Percentiles rank a stretch among this genome's conserved stretches.
Conservation (phyloP, 306 rosid species). For the Sophora flavescens region DNA sequence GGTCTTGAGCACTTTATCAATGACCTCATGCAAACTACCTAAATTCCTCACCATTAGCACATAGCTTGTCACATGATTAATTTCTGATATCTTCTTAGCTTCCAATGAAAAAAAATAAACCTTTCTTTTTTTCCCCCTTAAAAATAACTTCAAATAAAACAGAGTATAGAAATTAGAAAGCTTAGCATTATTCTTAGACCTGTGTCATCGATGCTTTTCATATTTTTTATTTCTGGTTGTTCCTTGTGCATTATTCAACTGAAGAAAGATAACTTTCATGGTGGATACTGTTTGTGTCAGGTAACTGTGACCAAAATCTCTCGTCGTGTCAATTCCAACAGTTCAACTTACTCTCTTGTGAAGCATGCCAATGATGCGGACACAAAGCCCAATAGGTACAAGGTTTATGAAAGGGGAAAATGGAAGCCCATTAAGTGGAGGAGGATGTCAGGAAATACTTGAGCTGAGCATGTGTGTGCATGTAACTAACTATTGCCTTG, state of each 20-base stretch:
- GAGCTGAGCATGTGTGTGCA: too few species aligned
- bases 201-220: constrained; percentile 13
- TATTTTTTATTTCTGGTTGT: not conserved
- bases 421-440: too few species aligned
- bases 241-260: constrained; percentile 7
- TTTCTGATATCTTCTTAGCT: not conserved
- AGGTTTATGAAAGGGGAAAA: too few species aligned
- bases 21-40: not conserved
- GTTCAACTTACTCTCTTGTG: not conserved
- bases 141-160: not conserved
- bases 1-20: too few species aligned
- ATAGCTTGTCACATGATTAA: not conserved
- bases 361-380: too few species aligned
- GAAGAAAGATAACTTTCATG: constrained; percentile 26
- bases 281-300: not conserved
- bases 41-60: not conserved
- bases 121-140: not conserved
- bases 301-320: not conserved
- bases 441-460: too few species aligned
- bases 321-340: not conserved
- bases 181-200: not conserved
- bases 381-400: too few species aligned
- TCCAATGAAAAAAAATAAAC: not conserved
- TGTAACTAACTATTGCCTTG: too few species aligned
- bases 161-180: not conserved